phyloP scores from a whole-genome alignment of 148 eudicot species.

The Rhododendron ferrugineum region DNA sequence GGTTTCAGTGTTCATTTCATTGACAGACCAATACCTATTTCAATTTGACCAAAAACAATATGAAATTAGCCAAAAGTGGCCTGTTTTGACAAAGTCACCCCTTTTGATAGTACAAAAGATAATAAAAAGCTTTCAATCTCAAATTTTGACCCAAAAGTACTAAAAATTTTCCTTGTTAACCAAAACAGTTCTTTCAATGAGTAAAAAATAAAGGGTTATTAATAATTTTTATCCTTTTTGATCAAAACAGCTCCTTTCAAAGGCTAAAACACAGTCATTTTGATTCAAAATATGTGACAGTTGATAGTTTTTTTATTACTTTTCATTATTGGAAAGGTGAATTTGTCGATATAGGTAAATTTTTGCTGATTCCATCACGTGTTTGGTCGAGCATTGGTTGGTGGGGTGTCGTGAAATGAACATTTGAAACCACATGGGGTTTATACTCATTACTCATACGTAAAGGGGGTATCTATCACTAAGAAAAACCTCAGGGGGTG shows the following conservation, averaged over 20 bases:
- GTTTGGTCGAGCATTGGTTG: not conserved
- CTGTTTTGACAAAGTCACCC: not conserved
- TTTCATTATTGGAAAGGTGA: not conserved
- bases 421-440: not conserved
- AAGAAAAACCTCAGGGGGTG: not conserved
- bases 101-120: not conserved
- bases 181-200: not conserved
- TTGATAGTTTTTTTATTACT: no score
- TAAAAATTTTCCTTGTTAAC: not conserved
- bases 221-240: no score
- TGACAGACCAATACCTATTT: not conserved
- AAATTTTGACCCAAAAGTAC: not conserved
- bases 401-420: not conserved
- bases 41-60: not conserved
- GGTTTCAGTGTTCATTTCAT: not conserved
- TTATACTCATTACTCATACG: not conserved
- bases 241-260: no score
- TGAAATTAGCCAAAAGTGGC: not conserved
- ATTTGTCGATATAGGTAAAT: not conserved
- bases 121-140: not conserved
- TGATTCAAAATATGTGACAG: not conserved
- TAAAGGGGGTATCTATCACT: not conserved
- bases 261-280: not conserved
- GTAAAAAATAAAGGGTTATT: no score
- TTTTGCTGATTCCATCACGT: not conserved